Evolutionary conservation across 2,329 filamentous ascomycete genomes (phyloP).

Genomic region (Didymella keratinophila): DNA sequence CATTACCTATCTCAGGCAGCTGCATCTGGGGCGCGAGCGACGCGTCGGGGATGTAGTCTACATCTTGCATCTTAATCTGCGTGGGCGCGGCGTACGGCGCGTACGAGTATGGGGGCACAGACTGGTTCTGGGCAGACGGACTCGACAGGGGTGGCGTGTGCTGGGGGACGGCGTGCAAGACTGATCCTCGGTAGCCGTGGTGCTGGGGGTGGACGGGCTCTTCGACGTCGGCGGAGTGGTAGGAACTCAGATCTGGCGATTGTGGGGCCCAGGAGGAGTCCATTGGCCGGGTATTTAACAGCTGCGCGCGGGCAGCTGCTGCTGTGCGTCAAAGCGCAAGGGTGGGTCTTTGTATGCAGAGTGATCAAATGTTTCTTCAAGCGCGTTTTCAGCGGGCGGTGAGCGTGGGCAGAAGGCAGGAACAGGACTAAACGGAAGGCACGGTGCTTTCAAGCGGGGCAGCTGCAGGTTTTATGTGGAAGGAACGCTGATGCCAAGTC

Average conservation of each 20-base stretch:
- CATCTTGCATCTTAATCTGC: conserved; percentile 45
- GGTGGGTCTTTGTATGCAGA: conserved; percentile 19
- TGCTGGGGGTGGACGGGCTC: conserved; percentile 50
- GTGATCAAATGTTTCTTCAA: conserved; percentile 12
- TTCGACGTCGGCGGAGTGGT: conserved; percentile 51
- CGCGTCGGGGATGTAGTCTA: conserved; percentile 49
- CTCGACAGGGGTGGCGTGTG: conserved; percentile 27
- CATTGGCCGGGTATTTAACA: conserved; percentile 39
- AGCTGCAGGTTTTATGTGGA: conserved; percentile 16
- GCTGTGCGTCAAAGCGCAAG: conserved; percentile 26
- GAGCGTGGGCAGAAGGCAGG: conserved; percentile 13
- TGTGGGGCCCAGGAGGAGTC: conserved; percentile 51
- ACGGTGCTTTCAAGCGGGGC: conserved; percentile 13
- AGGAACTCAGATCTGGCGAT: conserved; percentile 58
- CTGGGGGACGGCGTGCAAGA: conserved; percentile 41
- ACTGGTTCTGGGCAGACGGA: conserved; percentile 30
- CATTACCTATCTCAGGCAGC: conserved; percentile 32
- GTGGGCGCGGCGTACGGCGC: conserved; percentile 42
- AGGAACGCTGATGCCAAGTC: conserved; percentile 11
- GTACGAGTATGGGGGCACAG: conserved; percentile 22
- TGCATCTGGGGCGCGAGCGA: conserved; percentile 30
- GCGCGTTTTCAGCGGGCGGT: conserved; percentile 20
- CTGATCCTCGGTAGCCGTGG: conserved; percentile 47
- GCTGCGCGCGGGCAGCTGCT: conserved; percentile 12
- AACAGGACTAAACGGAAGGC: conserved; percentile 16